Percentiles rank a stretch among this genome's conserved stretches.
Evolutionary conservation across 306 rosid genomes (phyloP).

Genomic region (Mucuna pruriens): DNA sequence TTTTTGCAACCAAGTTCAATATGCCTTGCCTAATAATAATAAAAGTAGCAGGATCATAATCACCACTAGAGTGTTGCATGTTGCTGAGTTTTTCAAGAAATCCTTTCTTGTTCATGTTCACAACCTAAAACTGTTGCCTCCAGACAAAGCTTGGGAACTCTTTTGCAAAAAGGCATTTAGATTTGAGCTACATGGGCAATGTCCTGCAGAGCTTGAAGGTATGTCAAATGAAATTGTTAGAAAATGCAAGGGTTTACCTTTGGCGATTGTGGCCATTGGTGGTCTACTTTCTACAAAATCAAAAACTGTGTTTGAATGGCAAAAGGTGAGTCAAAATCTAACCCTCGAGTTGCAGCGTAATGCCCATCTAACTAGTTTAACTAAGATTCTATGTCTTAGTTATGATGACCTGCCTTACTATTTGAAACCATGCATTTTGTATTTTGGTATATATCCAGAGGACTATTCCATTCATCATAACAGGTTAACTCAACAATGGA

Average conservation of each 20-base stretch:
- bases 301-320: neutral
- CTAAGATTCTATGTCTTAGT: constrained; percentile 5
- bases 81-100: constrained; percentile 25
- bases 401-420: constrained; percentile 17
- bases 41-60: neutral
- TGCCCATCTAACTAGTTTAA: neutral
- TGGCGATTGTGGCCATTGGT: constrained; percentile 9
- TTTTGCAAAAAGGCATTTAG: constrained; percentile 14
- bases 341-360: neutral
- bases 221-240: neutral
- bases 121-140: neutral
- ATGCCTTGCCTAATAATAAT: neutral
- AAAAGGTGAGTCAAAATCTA: neutral
- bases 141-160: constrained; percentile 12
- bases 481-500: neutral
- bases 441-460: constrained; percentile 27
- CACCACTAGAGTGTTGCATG: constrained; percentile 7
- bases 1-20: neutral
- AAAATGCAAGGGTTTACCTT: constrained; percentile 10
- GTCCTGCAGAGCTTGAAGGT: neutral
- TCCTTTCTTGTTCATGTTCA: neutral
- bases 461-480: neutral
- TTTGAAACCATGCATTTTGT: neutral
- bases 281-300: constrained; percentile 12
- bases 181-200: neutral